Evolutionary conservation across 441 rosid genomes (phyloP).

Genomic region (Adansonia gregorii): DNA sequence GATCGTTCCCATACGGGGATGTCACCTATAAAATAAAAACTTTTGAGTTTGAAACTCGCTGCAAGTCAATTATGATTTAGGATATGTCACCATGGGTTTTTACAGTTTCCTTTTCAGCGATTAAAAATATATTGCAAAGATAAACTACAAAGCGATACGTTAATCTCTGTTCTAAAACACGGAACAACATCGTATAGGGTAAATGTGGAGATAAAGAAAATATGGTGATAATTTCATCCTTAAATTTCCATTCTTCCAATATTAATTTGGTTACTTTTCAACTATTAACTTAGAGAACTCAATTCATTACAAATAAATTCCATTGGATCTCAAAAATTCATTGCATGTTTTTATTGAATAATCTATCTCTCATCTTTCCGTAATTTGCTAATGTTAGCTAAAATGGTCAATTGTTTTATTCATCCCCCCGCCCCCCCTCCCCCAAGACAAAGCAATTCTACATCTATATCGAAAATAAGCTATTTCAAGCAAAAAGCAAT

Average conservation of each 20-base stretch:
- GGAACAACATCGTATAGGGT: not conserved
- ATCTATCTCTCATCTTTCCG: not conserved
- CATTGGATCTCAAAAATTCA: not conserved
- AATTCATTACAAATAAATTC: not conserved
- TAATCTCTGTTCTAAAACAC: not conserved
- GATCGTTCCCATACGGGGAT: constrained; percentile 74
- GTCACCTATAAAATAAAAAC: constrained; percentile 59
- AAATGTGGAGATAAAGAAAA: not conserved
- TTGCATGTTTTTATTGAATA: not conserved
- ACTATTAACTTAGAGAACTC: not conserved
- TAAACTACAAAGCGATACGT: not conserved
- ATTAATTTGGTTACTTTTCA: not conserved
- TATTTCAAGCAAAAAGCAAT: not conserved
- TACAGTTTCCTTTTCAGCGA: not conserved
- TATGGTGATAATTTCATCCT: not conserved
- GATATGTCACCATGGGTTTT: not conserved
- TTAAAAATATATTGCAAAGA: not conserved
- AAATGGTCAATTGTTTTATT: not conserved
- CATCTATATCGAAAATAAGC: not conserved
- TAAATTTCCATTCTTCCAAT: not conserved
- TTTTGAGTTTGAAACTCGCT: not conserved
- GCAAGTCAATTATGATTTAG: not conserved
- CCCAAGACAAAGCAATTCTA: not conserved
- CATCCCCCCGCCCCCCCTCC: no score
- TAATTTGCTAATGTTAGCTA: not conserved